Evolutionary conservation across 306 rosid species (phyloP).

Genomic region (Fragaria iinumae): DNA sequence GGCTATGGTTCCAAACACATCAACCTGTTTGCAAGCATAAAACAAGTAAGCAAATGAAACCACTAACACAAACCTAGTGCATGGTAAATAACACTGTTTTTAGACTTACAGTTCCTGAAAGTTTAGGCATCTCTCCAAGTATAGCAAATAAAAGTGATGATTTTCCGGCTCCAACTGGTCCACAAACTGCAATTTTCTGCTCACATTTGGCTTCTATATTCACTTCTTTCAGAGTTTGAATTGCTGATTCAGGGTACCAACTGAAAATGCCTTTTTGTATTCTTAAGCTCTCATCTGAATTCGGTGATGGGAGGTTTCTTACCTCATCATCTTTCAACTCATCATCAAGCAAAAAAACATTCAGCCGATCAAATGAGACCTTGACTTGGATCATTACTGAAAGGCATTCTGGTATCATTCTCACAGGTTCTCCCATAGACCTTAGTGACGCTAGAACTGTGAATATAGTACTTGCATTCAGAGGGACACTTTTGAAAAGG

Average conservation of each 20-base stretch:
- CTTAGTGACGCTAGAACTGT: slow-evolving; percentile 65
- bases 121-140: slow-evolving; percentile 69
- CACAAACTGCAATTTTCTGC: slow-evolving; percentile 71
- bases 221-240: slow-evolving; percentile 46
- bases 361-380: slow-evolving; percentile 70
- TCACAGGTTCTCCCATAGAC: slow-evolving; percentile 64
- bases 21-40: slow-evolving; percentile 42
- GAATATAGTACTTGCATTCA: slow-evolving; percentile 76
- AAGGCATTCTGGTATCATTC: slow-evolving; percentile 74
- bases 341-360: slow-evolving; percentile 57
- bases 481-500: slow-evolving; percentile 50
- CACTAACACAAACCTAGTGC: background rate
- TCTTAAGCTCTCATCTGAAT: slow-evolving; percentile 34
- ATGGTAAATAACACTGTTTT: slow-evolving; percentile 5
- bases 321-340: slow-evolving; percentile 38
- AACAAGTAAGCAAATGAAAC: background rate
- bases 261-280: slow-evolving; percentile 52
- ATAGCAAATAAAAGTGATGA: slow-evolving; percentile 69
- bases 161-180: slow-evolving; percentile 83
- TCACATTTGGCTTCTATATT: slow-evolving; percentile 48
- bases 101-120: slow-evolving; percentile 66
- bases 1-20: slow-evolving; percentile 54
- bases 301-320: slow-evolving; percentile 15
- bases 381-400: slow-evolving; percentile 65
- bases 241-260: slow-evolving; percentile 54